Evolutionary conservation across 331 rosid species (phyloP), one percentile per base, ranked within the genome.

Genomic region (Prunus yedoensis): DNA sequence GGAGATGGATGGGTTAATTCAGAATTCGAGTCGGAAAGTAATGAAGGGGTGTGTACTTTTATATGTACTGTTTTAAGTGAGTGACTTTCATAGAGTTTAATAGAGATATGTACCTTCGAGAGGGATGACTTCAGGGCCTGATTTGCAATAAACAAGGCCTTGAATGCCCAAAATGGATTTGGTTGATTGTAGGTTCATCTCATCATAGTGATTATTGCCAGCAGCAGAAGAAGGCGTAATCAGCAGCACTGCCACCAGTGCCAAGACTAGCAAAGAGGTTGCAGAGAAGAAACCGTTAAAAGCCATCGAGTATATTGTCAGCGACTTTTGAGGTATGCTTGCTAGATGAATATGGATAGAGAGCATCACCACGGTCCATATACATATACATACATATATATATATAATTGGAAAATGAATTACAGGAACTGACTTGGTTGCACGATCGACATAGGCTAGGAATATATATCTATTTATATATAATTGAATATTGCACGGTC

Each of bases 131-230:
- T 85, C 71, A 9, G 79, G 62, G 76, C 67, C 82, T 20, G 79
- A 78, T 84, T 81, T 87, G 84, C 87, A 84, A 49, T 85, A 88
- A 46, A 84, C 87, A 73, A 91, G 64, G 18, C 94, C 96, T 76
- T 91, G 86, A 77, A 89, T 74, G 25, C 61, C 94, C 57, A 87
- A 49, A 9, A 53, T 60, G 66, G 66, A 18, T 11, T 60, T 60
- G 20, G 74, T 70, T 41, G 90, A 79, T 18, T 81, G 45, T 25
- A 79, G 38, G 47, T 77, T 38, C 9, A 38, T 38, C 43, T 38
- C 43, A 38, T 5, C 43, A 6, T 38, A 38, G 43, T 38, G 43
- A 35, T 5, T 77, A 13, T 56, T 77, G 15, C 59, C 54, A 5
- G n/a, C 41, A 10, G 83, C 79, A 54, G 61, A 81, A 27, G 65